Conservation (phyloP, 2,329 filamentous ascomycete species). For the Aspergillus tanneri region DNA sequence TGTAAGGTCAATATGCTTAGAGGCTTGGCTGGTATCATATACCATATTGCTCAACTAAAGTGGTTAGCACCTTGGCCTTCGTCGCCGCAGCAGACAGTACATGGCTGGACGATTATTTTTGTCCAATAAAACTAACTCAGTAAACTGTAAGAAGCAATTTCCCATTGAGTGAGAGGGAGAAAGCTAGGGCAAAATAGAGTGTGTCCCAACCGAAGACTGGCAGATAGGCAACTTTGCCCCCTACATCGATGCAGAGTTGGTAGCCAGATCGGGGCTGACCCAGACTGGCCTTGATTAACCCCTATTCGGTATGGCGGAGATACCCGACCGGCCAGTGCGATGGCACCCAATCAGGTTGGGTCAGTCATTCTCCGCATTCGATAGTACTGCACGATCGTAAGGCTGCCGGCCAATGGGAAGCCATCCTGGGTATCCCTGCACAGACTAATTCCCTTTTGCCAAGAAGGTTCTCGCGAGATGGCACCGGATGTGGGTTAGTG, state of each 20-base stretch:
- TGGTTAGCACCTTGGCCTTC: neutral
- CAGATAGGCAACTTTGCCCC: neutral
- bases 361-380: conserved; percentile 19
- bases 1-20: too few relatives aligned
- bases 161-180: neutral
- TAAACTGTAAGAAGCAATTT: neutral
- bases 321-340: conserved; percentile 5
- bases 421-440: neutral
- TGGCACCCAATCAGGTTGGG: conserved; percentile 7
- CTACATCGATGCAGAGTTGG: neutral
- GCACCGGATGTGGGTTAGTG: conserved; percentile 23
- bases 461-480: conserved; percentile 25
- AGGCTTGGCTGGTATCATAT: neutral
- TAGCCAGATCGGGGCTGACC: neutral
- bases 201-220: neutral
- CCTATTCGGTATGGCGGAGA: conserved; percentile 10
- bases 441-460: conserved; percentile 13
- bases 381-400: neutral
- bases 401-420: conserved; percentile 9
- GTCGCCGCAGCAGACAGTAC: too few relatives aligned
- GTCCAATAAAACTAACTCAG: neutral
- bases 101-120: neutral
- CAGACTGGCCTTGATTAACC: conserved; percentile 12
- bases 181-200: neutral
- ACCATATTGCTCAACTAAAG: neutral